Base-by-base conservation (phyloP, 2,329 filamentous ascomycete species). In the Clonostachys sp. region DNA sequence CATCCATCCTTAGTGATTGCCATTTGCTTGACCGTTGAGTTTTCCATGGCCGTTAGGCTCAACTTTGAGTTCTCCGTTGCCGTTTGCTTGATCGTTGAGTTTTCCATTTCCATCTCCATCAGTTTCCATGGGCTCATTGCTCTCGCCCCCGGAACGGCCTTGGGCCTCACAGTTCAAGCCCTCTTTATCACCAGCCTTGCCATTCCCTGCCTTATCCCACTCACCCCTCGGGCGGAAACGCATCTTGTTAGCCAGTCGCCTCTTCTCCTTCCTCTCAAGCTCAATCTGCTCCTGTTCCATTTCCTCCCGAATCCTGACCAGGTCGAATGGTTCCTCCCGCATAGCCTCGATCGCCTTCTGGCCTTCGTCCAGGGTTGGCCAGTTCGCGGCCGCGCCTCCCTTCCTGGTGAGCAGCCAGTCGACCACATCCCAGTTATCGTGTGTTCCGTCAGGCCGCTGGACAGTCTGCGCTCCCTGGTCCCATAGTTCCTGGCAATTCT, bases 141-240 rank as follows among this genome's bases (percentile, higher is more conserved):
- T 30, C 24, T 30, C 24, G 5, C 24, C 24, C 24, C 24, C 24
- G 4, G 9, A 30, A 30, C 24, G 4, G 8, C 24, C 24, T 30
- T 30, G 24, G 24, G 10, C 24, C 24, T 10, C 9, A 30, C 24
- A 3, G 8, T 30, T 10, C 24, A 30, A 10, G 24, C 24, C 24
- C 24, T 30, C 24, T 30, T 30, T 30, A 10, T 4, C 24, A 30
- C 4, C 9, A 30, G 8, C 10, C 24, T 30, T 30, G 24, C 8
- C 24, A 64, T 69, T 34, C 67, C 65, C 1, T 65, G 66, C 36
- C 36, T 39, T 39, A 3, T 18, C 36, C 17, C 36, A n/a, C 18
- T 57, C 46, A 10, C 55, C 49, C 40, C 55, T 48, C n/a, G 53
- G 53, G 12, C 51, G 46, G 38, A 57, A 60, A 41, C 52, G 53